Evolutionary conservation across 768 basidiomycete genomes (phyloP), one percentile per base, ranked within the genome.

Genomic region (Lentinula lateritia): DNA sequence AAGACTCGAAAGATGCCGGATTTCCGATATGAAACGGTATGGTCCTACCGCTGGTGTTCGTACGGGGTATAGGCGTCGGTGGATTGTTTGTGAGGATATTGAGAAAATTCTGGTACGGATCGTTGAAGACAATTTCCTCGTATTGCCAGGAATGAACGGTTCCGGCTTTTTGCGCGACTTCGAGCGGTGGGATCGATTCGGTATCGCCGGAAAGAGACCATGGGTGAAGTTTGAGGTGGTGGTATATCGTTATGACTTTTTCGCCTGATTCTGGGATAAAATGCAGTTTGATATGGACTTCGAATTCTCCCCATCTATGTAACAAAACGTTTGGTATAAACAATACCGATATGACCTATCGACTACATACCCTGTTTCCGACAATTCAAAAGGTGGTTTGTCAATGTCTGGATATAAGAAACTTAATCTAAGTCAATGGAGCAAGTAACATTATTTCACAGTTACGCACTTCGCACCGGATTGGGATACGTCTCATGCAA

Each of bases 141-240:
- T 98, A 98, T 69, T 98, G 96, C 95, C 96, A 99, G 0, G 93
- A 91, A 71, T 97, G 91, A 34, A 99, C 93, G 0, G 92, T 90
- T 0, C 88, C 89, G 32, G 80, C 69, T 68, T 85, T 86, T 68
- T 84, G 78, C 2, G 89, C 87, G 23, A 79, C 79, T 15, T 89
- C 88, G 7, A 87, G 78, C 4, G 88, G 80, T 0, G 88, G 87
- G 2, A 88, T 83, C 39, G 46, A 48, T 58, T 87, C 86, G 0
- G 86, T 83, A 50, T 89, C 86, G 28, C 81, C 83, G 2, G 80
- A 71, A 20, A 79, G 73, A 2, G 85, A 80, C 93, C 93, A 95
- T 2, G 93, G 92, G 70, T 95, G 97, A 0, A 99, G 83, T 71
- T 98, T 98, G 70, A 99, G 88, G 69, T 96, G 92, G 74, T 99